Conservation (phyloP, 805 yeast species). For the Teunomyces pallodes region DNA sequence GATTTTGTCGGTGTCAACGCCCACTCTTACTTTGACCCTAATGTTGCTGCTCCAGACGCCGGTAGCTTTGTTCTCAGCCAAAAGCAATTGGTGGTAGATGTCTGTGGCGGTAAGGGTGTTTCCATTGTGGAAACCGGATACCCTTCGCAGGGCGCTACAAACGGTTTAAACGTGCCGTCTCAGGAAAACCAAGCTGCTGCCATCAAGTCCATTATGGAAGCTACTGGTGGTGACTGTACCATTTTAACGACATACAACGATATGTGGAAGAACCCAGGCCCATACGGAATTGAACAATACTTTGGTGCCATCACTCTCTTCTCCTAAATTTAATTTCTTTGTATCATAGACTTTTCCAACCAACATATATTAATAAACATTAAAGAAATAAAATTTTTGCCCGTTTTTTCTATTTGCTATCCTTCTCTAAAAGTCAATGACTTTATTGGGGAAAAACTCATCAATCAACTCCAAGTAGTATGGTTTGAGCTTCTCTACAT, state of each 20-base stretch:
- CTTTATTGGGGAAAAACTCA: slow-evolving; percentile 59
- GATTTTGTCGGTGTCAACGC: slow-evolving; percentile 87
- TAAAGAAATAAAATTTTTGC: not conserved
- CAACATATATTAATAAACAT: not conserved
- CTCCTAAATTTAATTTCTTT: slow-evolving; percentile 8
- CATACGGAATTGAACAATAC: slow-evolving; percentile 79
- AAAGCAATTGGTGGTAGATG: slow-evolving; percentile 47
- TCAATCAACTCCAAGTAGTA: slow-evolving; percentile 64
- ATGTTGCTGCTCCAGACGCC: slow-evolving; percentile 59
- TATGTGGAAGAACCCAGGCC: slow-evolving; percentile 84
- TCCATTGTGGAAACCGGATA: slow-evolving; percentile 85
- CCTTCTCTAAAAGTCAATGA: slow-evolving; percentile 49
- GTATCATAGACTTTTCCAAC: not conserved
- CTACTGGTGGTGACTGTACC: slow-evolving; percentile 58
- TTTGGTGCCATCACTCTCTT: slow-evolving; percentile 63
- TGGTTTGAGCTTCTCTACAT: slow-evolving; percentile 50
- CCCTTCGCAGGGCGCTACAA: slow-evolving; percentile 68
- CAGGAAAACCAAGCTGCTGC: slow-evolving; percentile 70
- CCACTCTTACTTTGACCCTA: slow-evolving; percentile 76
- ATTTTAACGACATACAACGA: slow-evolving; percentile 81
- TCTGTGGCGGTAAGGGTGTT: slow-evolving; percentile 57
- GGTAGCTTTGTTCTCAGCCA: slow-evolving; percentile 72
- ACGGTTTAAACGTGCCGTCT: slow-evolving; percentile 75
- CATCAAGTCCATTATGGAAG: slow-evolving; percentile 57
- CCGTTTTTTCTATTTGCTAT: not conserved